phyloP scores from a whole-genome alignment of 345 rosid genomes.

The Eucalyptus guilfoylei region DNA sequence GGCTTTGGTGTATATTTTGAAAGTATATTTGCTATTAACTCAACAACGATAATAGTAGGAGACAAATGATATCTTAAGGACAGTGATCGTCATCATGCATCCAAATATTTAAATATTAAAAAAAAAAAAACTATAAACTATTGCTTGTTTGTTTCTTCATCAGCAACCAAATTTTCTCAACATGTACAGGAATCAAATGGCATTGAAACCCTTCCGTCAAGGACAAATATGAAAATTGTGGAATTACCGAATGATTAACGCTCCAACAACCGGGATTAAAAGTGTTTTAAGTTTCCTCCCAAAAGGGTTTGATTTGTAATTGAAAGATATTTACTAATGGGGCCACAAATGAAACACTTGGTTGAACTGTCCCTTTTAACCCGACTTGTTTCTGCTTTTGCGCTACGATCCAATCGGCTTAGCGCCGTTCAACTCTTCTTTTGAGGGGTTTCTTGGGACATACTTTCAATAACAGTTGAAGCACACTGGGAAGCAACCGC shows the following conservation, averaged over 20 bases:
- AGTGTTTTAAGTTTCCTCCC: not conserved
- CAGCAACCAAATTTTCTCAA: not conserved
- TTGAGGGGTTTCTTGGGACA: not conserved
- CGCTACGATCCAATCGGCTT: not conserved
- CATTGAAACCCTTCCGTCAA: not conserved
- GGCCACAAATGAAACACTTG: not conserved
- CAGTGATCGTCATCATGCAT: not conserved
- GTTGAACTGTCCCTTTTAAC: not conserved
- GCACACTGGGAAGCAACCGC: not conserved
- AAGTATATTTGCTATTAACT: not conserved
- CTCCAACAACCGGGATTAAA: not conserved
- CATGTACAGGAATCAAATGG: not conserved
- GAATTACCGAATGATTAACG: not conserved
- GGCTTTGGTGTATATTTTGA: not conserved
- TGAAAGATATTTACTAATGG: not conserved
- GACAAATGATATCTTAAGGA: not conserved
- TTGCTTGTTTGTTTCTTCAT: not conserved
- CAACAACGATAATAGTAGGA: accelerated
- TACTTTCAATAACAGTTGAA: not conserved
- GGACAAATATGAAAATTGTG: not conserved
- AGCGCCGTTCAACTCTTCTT: not conserved
- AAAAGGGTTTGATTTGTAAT: not conserved
- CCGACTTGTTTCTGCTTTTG: not conserved
- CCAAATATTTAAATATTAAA: too few species aligned
- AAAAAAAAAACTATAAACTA: not conserved